Base-by-base conservation (phyloP, 768 basidiomycete species). In the Hypholoma sublateritium region DNA sequence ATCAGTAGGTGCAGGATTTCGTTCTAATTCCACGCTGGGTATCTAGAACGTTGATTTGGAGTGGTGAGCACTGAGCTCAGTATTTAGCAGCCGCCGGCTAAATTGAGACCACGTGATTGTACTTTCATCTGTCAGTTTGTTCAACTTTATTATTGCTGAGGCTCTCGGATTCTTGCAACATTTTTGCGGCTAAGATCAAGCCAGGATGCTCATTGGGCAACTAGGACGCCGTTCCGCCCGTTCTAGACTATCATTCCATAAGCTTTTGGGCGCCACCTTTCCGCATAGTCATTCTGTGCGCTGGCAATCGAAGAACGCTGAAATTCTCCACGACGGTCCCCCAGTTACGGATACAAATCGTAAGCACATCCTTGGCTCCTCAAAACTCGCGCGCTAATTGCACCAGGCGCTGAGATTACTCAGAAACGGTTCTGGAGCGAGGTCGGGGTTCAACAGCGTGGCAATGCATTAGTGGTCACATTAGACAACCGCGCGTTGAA, bases 361-460 rank as follows among this genome's bases (percentile, higher is more conserved):
- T 88, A 70, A 59, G 77, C 71, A 16, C 22, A 13, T 17, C n/a
- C 17, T 12, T 21, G 17, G 5, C 16, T 21, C 13, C 16, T 35
- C 25, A 19, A 4, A 12, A 43, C 28, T 32, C 28, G 21, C 17
- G 17, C 34, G 13, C 22, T 12, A 14, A 44, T 25, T 53, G 17
- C 32, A 35, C 13, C 64, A 97, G 95, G 89, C 58, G 93, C 92
- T 11, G 93, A 97, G 72, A 82, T 85, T 37, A 90, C 92, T 1
- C 77, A 92, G 70, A 88, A 89, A 62, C 80, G 97, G 22, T 98
- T 98, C 69, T 99, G 97, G 97, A 95, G 94, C 67, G 83, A 82
- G 0, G 97, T 95, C n/a, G 83, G 82, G 16, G 77, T 98, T 53
- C 85, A 89, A 60, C 72, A 78, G 54, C 80, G 80, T 59, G 77